Base-by-base conservation (phyloP, 2,329 filamentous ascomycete species). In the Zasmidium angulare region DNA sequence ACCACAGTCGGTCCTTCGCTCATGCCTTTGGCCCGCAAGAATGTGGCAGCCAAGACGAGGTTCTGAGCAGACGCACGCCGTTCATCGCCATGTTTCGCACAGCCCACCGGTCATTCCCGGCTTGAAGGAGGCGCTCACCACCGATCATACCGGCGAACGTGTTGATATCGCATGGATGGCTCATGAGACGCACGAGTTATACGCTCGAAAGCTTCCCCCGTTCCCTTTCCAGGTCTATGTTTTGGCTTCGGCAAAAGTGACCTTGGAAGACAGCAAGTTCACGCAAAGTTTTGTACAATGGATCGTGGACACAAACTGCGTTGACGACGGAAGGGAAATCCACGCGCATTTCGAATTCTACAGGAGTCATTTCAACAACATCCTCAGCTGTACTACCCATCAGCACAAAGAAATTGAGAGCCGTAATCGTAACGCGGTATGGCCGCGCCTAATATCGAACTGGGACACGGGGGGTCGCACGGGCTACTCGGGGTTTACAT, bases 211-310 rank as follows among this genome's bases (percentile, higher is more conserved):
- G 21, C 29, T 56, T 17, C 54, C 54, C n/a, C 46, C 54, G 7
- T 56, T 48, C 20, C 54, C 54, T 24, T 50, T 49, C 20, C 54
- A 56, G 21, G 47, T 56, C 54, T 56, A 56, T 17, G 24, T 56
- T 7, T 29, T 56, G n/a, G 20, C 19, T 20, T 17, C 14, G 1
- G 54, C 54, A 2, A 46, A 50, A 40, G 47, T 11, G 9, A 40
- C 46, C 10, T 11, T 50, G 20, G n/a, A 46, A n/a, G 46, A 36
- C 20, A 22, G 19, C 6, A n/a, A 56, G 2, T 46, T 56, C 12
- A 14, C 54, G 20, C 21, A 26, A 14, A n/a, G 46, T 11, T 29
- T 56, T 19, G 54, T 36, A 12, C 19, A 50, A 6, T 56, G 54
- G 54, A 22, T 50, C 12, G 26, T 49, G 53, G 31, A 47, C n/a